phyloP scores from a whole-genome alignment of 2,329 filamentous ascomycete genomes.

The Hymenotorrendiella dingleyae region DNA sequence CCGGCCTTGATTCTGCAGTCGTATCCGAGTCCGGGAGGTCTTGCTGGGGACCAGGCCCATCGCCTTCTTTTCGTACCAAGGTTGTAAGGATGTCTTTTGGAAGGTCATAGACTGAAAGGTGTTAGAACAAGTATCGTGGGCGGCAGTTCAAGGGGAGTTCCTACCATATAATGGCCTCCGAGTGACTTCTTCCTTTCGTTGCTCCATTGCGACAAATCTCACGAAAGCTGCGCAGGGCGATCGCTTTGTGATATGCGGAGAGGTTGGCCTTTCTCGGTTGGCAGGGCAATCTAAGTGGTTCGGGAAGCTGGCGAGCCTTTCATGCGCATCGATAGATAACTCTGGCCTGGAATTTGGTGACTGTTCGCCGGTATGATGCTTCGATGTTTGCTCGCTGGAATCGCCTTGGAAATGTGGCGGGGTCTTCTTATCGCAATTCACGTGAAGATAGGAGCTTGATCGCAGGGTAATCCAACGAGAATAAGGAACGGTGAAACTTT shows the following conservation, averaged over 20 bases:
- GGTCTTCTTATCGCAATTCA: neutral
- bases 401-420: neutral
- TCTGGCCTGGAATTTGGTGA: neutral
- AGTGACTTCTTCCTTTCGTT: conserved; percentile 33
- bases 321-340: neutral
- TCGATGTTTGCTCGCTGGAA: neutral
- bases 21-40: conserved; percentile 18
- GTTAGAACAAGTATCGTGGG: conserved; percentile 9
- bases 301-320: neutral
- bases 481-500: too few relatives aligned
- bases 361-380: neutral
- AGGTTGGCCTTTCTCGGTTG: neutral
- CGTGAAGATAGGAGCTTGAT: neutral
- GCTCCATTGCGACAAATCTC: conserved; percentile 22
- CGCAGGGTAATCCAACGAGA: too few relatives aligned
- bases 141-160: conserved; percentile 1
- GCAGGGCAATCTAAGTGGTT: neutral
- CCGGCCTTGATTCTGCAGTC: conserved; percentile 33
- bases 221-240: too few relatives aligned
- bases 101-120: conserved; percentile 28
- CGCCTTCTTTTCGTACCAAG: conserved; percentile 28
- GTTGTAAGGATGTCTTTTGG: conserved; percentile 32
- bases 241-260: neutral
- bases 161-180: conserved; percentile 36
- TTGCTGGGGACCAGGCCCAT: conserved; percentile 18